Evolutionary conservation across 1,284 basidiomycete genomes (phyloP), one percentile per base, ranked within the genome.

Genomic region (Marasmius oreades): DNA sequence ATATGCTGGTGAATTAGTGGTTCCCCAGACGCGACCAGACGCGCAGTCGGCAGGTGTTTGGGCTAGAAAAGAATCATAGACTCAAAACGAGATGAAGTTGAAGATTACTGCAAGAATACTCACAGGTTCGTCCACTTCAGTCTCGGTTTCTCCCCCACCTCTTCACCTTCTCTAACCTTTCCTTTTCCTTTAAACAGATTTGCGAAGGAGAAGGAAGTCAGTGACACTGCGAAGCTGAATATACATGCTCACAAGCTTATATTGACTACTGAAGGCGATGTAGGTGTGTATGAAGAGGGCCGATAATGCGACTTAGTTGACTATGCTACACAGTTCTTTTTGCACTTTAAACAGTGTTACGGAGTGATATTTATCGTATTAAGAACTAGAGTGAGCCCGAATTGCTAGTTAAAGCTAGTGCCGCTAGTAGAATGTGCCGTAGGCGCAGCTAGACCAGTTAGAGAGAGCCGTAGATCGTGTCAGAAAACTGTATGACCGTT

Each of bases 91-190:
- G 31, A 53, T 31, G 43, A 51, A 60, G 34, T 59, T 46, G 51
- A 36, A 37, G 44, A 52, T 36, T 26, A 33, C 45, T 26, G 34
- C 20, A 56, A 37, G 51, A 61, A 50, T 18, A 73, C 86, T 74
- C 67, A 89, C 88, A 46, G 83, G 81, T 64, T 90, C 88, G 62
- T 90, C 88, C 12, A 80, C 74, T 66, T 90, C 88, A 0, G 88
- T 90, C 66, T 90, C 88, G 0, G 88, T 90, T 70, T 90, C 88
- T 1, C 86, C 88, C 28, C 85, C 85, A 60, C 87, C 82, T 34
- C 72, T 66, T 77, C 70, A 14, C 66, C 62, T 56, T 44, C 47
- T 57, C 58, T 58, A 18, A 58, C 42, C 34, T 56, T 42, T 51
- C 52, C 33, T 24, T 50, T 50, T 12, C 47, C 47, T 50, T 46